These are phyloP conservation scores for Pelargonium fulgidum DNA, from an alignment of 441 rosid genomes.

Conservation along the genomic window DNA sequence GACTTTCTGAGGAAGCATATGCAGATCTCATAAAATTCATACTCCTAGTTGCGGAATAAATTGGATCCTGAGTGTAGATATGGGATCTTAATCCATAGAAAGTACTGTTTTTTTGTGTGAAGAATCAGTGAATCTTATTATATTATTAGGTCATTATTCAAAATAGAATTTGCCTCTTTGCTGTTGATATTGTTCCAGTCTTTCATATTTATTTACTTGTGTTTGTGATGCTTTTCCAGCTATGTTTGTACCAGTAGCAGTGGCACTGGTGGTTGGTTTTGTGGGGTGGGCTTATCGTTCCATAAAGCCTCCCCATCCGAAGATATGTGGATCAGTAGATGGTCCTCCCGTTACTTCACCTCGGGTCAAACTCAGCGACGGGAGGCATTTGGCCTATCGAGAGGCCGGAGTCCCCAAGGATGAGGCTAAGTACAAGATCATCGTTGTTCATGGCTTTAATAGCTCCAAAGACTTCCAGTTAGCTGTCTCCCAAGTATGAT, in stretches of 20 bases:
- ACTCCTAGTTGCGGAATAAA: neutral
- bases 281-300: slow-evolving; percentile 50
- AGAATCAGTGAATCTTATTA: neutral
- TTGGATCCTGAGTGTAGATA: neutral
- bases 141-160: neutral
- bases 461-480: slow-evolving; percentile 57
- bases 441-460: slow-evolving; percentile 60
- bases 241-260: slow-evolving; percentile 44
- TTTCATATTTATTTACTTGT: neutral
- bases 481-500: slow-evolving; percentile 44
- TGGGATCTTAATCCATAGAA: no score
- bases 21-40: no score
- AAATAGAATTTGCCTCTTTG: no score
- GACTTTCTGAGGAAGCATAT: no score
- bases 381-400: slow-evolving; percentile 70
- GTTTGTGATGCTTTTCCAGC: slow-evolving; percentile 22
- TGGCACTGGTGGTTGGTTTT: slow-evolving; percentile 43
- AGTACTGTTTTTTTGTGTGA: neutral
- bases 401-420: slow-evolving; percentile 61
- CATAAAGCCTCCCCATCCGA: slow-evolving; percentile 57
- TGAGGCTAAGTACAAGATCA: slow-evolving; percentile 48
- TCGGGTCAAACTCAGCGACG: slow-evolving; percentile 59
- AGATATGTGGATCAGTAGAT: slow-evolving; percentile 56
- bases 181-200: neutral
- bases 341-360: slow-evolving; percentile 73